Base-by-base conservation (phyloP, 1,284 basidiomycete genomes). In the Boletellus dicymbophilus region DNA sequence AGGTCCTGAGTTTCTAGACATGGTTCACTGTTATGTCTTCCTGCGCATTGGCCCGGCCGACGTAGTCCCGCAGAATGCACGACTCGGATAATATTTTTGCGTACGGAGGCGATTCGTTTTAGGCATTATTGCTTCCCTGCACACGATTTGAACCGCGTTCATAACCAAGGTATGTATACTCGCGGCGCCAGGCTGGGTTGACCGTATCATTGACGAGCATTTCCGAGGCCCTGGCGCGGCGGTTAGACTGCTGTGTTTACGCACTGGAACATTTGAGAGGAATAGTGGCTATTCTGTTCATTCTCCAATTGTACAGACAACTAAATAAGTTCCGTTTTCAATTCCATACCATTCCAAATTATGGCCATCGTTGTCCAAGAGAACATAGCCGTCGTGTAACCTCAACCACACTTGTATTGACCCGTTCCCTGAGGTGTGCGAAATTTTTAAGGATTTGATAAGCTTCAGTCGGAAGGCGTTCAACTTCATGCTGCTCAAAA, bases 271-370 rank as follows among this genome's bases (percentile, higher is more conserved):
- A 39, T 38, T 13, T n/a, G n/a, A 13, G 26, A 51, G 26, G 43
- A 46, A 50, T 33, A 26, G 30, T 31, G 16, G n/a, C 30, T 22
- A 45, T 20, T 49, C 44, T 10, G 41, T 44, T 50, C 31, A 50
- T 54, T 56, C 34, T 52, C 38, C 54, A n/a, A n/a, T n/a, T 54
- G 59, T 57, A 53, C 55, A 62, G 61, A 80, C 62, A 65, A 69
- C 52, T 11, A 88, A 66, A 52, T 74, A 70, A 51, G 80, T 76
- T 26, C 73, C 77, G n/a, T 80, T 74, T 53, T 88, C 84, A 33
- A 91, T 61, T 3, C 88, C 88, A 62, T 84, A 79, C 86, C 88
- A 90, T 46, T 75, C 78, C 42, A 90, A 63, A 52, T 83, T 78
- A 46, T 77, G 77, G 48, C 81, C 77, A 27, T 77, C 66, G 27